Conservation (phyloP, 1,284 basidiomycete genomes). For the Melampsora americana region DNA sequence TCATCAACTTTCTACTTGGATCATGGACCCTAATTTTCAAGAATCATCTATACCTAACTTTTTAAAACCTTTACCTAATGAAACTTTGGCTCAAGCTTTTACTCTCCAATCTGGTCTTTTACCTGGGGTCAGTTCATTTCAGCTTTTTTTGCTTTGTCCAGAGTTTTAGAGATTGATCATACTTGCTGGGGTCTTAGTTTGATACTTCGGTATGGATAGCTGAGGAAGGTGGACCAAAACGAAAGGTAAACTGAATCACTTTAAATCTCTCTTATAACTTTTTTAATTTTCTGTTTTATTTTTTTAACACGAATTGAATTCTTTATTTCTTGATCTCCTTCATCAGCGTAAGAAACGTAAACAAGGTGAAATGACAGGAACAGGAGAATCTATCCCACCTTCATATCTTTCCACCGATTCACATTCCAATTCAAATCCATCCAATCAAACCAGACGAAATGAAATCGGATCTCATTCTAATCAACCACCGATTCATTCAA, state of each 20-base stretch:
- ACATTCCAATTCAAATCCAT: neutral
- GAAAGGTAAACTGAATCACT: conserved; percentile 9
- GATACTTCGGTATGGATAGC: conserved; percentile 37
- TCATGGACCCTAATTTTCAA: conserved; percentile 24
- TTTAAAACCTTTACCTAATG: conserved; percentile 29
- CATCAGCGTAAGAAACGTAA: conserved; percentile 37
- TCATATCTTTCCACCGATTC: neutral
- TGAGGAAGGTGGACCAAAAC: conserved; percentile 41
- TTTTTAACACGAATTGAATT: neutral
- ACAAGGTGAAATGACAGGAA: conserved; percentile 20
- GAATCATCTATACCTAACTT: conserved; percentile 35
- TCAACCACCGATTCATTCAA: conserved; percentile 8
- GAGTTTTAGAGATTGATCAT: too few species aligned
- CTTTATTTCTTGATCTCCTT: neutral
- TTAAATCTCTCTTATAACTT: neutral
- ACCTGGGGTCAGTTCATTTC: conserved; percentile 18
- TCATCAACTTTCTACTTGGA: conserved; percentile 26
- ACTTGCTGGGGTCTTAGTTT: conserved; percentile 5
- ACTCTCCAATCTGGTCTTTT: conserved; percentile 31
- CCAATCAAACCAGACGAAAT: neutral
- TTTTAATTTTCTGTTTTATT: neutral
- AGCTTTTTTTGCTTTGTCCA: conserved; percentile 9
- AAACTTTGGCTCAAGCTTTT: conserved; percentile 25
- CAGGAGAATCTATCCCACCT: neutral
- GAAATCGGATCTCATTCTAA: neutral